Evolutionary conservation across 495 filamentous ascomycete species (phyloP), one percentile per base, ranked within the genome.

Genomic region (Penicillium fimorum): DNA sequence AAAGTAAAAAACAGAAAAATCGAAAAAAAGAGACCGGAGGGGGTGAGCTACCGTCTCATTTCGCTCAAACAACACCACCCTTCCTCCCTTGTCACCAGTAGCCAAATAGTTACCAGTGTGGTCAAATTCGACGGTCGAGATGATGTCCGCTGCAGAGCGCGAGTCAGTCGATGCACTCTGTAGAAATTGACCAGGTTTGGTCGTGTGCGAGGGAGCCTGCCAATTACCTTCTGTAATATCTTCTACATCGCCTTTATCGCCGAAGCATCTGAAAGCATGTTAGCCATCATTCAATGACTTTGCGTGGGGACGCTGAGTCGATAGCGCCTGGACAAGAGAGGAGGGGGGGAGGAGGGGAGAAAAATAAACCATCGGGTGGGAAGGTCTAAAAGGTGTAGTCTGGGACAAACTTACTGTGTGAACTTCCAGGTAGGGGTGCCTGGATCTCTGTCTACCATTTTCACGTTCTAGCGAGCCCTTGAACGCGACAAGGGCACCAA

Each of bases 231-330:
- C 94, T 78, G 94, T 98, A 63, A 98, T 98, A 78, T 98, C 94
- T 74, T 98, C 94, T 61, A 97, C 95, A 77, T 98, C 94, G 57
- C 94, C 94, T 79, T 98, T 98, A 79, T 98, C 94, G 71, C 94
- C 94, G 75, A 98, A 98, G 81, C 94, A 98, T 79, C 93, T 97
- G 63, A 13, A 43, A 30, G n/a, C 2, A 20, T 33, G 58, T 68
- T 11, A 64, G 66, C 47, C 37, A 22, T 11, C 18, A 25, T 44
- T 10, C 41, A 24, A 41, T 22, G 20, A 27, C 7, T 52, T 12
- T 27, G 17, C 18, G 22, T 27, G 33, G 22, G 18, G 48, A 27
- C 22, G 33, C 10, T 12, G 20, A 4, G 27, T 29, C 17, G 17
- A 47, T 5, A 7, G 35, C 29, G 27, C 45, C 5, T 30, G 27